These are phyloP conservation scores for Salix exigua DNA, from an alignment of 345 rosid genomes.

Conservation along the genomic window DNA sequence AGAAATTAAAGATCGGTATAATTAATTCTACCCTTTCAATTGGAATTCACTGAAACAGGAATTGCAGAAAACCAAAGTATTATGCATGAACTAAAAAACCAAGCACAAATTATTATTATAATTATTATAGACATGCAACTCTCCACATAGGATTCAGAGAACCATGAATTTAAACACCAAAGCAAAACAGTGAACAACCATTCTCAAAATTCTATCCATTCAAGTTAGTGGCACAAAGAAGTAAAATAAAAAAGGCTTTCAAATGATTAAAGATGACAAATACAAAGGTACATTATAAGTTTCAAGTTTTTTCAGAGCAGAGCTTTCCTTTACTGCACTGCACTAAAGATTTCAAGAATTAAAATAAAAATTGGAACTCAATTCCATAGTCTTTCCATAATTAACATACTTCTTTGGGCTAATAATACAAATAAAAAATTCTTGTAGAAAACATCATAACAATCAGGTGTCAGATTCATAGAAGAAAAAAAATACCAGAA, in stretches of 20 bases:
- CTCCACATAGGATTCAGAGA: no score
- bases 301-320: background rate
- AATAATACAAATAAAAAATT: background rate
- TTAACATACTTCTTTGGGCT: background rate
- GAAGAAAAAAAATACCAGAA: background rate
- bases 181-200: background rate
- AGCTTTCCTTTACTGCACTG: background rate
- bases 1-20: no score
- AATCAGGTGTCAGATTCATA: background rate
- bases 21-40: no score
- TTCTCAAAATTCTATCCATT: background rate
- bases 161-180: background rate
- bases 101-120: no score
- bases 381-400: background rate
- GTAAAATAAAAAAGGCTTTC: background rate
- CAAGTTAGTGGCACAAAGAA: background rate
- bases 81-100: no score
- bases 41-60: no score
- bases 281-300: background rate
- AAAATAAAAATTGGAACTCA: background rate
- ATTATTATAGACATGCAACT: no score
- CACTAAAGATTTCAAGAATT: background rate
- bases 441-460: background rate
- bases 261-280: background rate
- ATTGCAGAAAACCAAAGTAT: no score